These are phyloP conservation scores for Calonectria crousiana DNA, from an alignment of 2,329 filamentous ascomycete genomes.

Conservation along the genomic window DNA sequence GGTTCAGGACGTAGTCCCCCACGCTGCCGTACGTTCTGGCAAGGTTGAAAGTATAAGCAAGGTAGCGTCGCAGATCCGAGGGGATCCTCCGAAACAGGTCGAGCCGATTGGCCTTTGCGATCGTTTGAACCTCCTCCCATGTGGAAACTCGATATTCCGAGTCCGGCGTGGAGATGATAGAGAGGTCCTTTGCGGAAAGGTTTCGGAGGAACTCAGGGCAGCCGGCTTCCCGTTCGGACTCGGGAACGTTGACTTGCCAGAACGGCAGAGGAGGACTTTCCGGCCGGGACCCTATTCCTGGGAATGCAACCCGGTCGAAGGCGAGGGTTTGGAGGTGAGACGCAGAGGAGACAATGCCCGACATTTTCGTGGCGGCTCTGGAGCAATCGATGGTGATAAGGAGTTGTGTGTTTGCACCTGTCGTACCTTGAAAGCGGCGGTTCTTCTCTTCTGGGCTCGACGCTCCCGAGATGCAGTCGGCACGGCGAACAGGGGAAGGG, in stretches of 20 bases:
- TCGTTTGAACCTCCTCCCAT: conserved; percentile 77
- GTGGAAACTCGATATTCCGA: conserved; percentile 69
- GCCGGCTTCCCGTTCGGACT: conserved; percentile 67
- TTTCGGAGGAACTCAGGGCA: conserved; percentile 80
- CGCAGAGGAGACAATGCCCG: background rate
- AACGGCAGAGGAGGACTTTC: conserved; percentile 63
- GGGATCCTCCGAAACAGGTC: conserved; percentile 83
- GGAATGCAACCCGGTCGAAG: background rate
- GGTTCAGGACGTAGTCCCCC: conserved; percentile 78
- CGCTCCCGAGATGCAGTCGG: background rate
- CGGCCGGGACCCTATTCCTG: background rate
- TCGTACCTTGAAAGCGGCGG: background rate
- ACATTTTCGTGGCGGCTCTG: background rate
- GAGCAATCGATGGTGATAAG: background rate
- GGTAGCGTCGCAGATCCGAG: conserved; percentile 82
- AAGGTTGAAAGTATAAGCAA: conserved; percentile 75
- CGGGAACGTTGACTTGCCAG: conserved; percentile 86
- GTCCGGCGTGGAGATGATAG: conserved; percentile 79
- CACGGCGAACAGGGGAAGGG: background rate
- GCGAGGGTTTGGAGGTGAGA: background rate
- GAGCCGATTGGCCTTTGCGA: conserved; percentile 76
- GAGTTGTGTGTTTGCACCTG: background rate
- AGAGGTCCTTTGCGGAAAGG: conserved; percentile 74
- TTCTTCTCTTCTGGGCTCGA: background rate
- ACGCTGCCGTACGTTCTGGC: conserved; percentile 79